Evolutionary conservation across 2,329 filamentous ascomycete species (phyloP).

Genomic region (Alternaria sp.): DNA sequence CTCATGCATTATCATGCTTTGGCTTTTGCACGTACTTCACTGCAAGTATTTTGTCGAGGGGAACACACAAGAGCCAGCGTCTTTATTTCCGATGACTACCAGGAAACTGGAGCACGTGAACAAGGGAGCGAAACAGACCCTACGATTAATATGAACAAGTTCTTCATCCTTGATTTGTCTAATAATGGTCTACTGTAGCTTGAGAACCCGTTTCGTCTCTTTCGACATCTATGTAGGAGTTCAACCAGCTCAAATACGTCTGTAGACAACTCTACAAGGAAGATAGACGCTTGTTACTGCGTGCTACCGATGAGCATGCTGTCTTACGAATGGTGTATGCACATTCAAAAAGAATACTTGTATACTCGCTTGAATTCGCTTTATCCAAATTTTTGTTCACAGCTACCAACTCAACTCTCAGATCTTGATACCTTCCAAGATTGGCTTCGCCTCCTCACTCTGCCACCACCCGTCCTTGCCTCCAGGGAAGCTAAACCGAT

Average conservation of each 20-base stretch:
- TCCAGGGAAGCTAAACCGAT: conserved; percentile 77
- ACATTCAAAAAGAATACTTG: neutral
- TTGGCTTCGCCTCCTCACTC: conserved; percentile 77
- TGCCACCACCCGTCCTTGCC: conserved; percentile 85
- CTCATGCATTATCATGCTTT: too few relatives aligned
- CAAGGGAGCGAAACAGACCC: neutral
- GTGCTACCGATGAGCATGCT: neutral
- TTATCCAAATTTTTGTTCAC: neutral
- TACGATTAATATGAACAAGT: neutral
- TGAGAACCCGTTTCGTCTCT: neutral
- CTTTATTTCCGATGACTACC: too few relatives aligned
- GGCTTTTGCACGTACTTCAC: too few relatives aligned
- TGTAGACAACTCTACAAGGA: neutral
- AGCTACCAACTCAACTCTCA: conserved; percentile 21
- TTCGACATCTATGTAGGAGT: neutral
- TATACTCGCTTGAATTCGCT: neutral
- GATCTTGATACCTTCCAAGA: conserved; percentile 67
- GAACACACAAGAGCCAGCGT: too few relatives aligned
- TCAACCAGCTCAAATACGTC: neutral
- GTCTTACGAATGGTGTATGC: neutral
- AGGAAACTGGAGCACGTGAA: too few relatives aligned
- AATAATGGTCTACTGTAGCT: neutral
- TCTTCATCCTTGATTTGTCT: neutral
- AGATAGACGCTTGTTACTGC: neutral
- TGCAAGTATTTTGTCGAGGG: too few relatives aligned